Base-by-base conservation (phyloP, 108 stramenopile genomes). In the Aurantiochytrium sp. region DNA sequence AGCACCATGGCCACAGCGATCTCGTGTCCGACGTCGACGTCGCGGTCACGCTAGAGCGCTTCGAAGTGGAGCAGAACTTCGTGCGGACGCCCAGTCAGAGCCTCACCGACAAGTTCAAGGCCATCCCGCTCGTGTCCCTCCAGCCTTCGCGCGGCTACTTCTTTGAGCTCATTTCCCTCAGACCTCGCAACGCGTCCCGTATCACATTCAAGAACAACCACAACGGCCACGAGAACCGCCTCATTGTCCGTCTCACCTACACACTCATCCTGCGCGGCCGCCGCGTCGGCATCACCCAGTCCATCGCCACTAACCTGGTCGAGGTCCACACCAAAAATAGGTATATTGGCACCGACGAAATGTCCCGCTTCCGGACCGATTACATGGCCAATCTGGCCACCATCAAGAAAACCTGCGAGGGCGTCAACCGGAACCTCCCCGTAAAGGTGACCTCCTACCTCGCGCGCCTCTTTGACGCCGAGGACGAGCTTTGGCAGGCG, bases 191-290 rank as follows among this genome's bases (percentile, higher is more conserved):
- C 59, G 59, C 59, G 34, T 65, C 59, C 8, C 15, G 59, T 17
- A 65, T 65, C 34, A 65, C 59, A 30, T 65, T 65, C 34, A 65
- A 65, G 59, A 65, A 65, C 59, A 65, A 65, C 59, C 59, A 65
- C 59, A 65, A 65, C 59, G 59, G 59, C 10, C 59, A 65, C 59
- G 15, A 65, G 1, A 65, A 65, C 24, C 59, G 59, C 2, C 59
- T 65, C 19, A 34, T 65, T 30, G 59, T 65, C 59, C 59, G 59
- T 34, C 59, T 65, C 34, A 65, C 59, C 34, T 65, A 65, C 59
- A 65, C 59, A 19, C 59, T 65, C 27, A 65, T 65, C 24, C 59
- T 65, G 8, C 59, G 59, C 59, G 59, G 59, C 15, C 59, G 59
- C 2, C 15, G 59, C 59, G 19, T 65, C 34, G 59, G 59, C 34